These are phyloP conservation scores for Aspergillus ochraceus DNA, from an alignment of 2,329 filamentous ascomycete species.

Conservation along the genomic window DNA sequence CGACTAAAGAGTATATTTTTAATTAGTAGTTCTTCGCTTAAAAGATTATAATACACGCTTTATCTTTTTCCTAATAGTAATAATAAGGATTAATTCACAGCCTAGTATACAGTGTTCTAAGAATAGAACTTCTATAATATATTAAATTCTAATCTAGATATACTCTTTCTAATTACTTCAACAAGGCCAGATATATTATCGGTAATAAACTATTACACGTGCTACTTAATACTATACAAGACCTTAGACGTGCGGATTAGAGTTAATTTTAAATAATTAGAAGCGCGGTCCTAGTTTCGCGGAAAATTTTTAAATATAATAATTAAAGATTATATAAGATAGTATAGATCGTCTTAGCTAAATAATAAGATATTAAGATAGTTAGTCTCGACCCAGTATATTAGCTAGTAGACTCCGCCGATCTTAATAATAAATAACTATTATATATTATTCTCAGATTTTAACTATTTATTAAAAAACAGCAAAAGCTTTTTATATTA, in stretches of 20 bases:
- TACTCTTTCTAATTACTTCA: constrained; percentile 5
- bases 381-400: constrained; percentile 9
- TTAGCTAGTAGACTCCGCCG: constrained; percentile 11
- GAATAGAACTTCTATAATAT: constrained; percentile 3
- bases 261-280: background rate
- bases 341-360: constrained; percentile 9
- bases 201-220: constrained; percentile 4
- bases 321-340: constrained; percentile 9
- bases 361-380: constrained; percentile 3
- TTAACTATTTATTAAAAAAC: background rate
- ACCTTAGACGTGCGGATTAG: constrained; percentile 7
- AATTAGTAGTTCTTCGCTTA: constrained; percentile 16
- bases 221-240: constrained; percentile 5
- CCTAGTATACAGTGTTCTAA: constrained; percentile 7
- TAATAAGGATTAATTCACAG: background rate
- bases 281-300: background rate
- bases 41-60: constrained; percentile 11
- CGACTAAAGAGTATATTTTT: constrained; percentile 14
- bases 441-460: background rate
- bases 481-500: constrained; percentile 6
- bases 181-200: constrained; percentile 5
- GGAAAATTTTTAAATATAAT: constrained; percentile 13
- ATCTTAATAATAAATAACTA: constrained; percentile 6
- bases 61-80: background rate
- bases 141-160: background rate